A percentile compares a stretch with the other conserved stretches of the same genome.
Evolutionary conservation across 306 rosid species (phyloP).

Genomic region (Fagus crenata): DNA sequence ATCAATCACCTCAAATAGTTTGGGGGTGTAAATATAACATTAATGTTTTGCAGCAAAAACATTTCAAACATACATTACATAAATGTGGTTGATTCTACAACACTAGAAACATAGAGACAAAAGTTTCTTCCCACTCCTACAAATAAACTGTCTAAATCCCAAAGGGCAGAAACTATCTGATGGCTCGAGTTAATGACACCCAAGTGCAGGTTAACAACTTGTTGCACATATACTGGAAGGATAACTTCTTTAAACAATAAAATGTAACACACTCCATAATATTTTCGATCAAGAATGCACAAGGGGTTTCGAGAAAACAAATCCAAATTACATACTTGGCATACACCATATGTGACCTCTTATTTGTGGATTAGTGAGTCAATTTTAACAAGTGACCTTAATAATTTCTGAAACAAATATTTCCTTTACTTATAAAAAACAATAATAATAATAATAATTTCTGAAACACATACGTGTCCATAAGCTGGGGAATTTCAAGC

Average conservation of each 20-base stretch:
- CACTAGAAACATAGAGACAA: not conserved
- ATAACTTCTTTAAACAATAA: not conserved
- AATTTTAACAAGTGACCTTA: slow-evolving; percentile 10
- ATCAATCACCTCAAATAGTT: not conserved
- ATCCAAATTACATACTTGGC: slow-evolving; percentile 1
- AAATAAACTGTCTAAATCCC: not conserved
- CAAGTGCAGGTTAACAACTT: not conserved
- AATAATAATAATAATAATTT: not conserved
- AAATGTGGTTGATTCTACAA: not conserved
- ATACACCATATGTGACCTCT: slow-evolving; percentile 8
- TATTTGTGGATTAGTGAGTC: slow-evolving; percentile 1
- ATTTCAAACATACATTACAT: not conserved
- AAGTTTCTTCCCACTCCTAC: not conserved
- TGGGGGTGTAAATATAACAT: not conserved
- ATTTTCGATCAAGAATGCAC: not conserved
- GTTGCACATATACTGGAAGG: not conserved
- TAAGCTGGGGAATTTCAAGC: slow-evolving; percentile 96
- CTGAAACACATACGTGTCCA: slow-evolving; percentile 74
- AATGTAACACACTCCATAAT: not conserved
- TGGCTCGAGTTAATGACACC: not conserved
- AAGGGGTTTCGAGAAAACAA: not conserved
- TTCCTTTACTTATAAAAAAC: too few relatives aligned
- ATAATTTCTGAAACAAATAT: slow-evolving; percentile 37
- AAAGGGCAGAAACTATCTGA: not conserved
- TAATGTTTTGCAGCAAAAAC: not conserved